Base-by-base conservation (phyloP, 2,329 filamentous ascomycete species). In the Neurospora sp. region DNA sequence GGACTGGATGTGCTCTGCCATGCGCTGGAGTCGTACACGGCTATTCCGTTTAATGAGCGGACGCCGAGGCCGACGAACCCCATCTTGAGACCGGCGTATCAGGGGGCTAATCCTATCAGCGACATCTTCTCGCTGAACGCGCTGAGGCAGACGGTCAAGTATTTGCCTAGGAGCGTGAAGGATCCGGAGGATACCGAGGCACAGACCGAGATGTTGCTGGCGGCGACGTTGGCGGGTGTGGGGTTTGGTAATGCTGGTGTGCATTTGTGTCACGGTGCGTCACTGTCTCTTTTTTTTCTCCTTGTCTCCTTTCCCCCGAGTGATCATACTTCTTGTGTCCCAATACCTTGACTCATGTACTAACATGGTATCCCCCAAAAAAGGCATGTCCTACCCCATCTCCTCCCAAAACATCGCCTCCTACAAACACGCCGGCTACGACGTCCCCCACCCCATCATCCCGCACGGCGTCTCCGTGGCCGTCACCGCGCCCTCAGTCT, bases 201-300 rank as follows among this genome's bases (percentile, higher is more conserved):
- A 0, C 96, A 99, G 80, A 91, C 88, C 39, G 90, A 98, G 80
- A 99, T 99, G 96, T 85, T 99, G 38, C 87, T 99, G 23, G 96
- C 96, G 2, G 92, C 96, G 0, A 99, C 96, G 0, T 84, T 99
- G 2, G 96, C 96, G 0, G 96, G 96, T 66, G 93, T 99, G 3
- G 96, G 96, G 0, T 99, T 99, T 79, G 96, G 96, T 23, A 99
- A 99, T 76, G 96, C 96, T 1, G 96, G 96, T 67, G 96, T 99
- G 2, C 96, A 99, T 82, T 84, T 89, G 66, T 89, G 87, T 73
- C 87, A 89, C 73, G 87, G 86, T 86, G 78, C 68, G 84, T 78
- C 11, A 52, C 6, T 33, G 15, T 67, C 38, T 2, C 68, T 67
- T 42, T 4, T 33, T 9, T 1, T 43, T 43, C 4, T 36, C 33